Conservation (phyloP, 345 rosid genomes). For the Erucastrum elatum region DNA sequence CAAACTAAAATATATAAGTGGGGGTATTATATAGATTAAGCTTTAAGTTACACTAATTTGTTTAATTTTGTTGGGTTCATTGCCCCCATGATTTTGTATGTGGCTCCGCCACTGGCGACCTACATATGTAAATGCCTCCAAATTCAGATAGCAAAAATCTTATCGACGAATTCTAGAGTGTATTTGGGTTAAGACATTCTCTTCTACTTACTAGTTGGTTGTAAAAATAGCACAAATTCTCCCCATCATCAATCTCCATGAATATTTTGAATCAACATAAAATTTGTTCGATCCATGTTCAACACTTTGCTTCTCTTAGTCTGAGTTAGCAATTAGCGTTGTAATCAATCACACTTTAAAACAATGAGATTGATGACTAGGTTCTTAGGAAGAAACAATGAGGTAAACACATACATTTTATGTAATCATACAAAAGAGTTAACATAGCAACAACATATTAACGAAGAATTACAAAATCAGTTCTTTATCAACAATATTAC, state of each 20-base stretch:
- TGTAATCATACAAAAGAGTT: neutral
- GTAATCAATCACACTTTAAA: neutral
- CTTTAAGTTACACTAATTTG: no score
- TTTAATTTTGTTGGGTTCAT: no score
- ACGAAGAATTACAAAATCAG: neutral
- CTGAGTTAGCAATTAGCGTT: neutral
- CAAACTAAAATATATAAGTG: no score
- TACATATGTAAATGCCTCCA: no score
- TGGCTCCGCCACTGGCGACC: no score
- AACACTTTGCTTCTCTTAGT: neutral
- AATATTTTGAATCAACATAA: neutral
- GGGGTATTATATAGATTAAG: no score
- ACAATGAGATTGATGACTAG: neutral
- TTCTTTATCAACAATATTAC: neutral
- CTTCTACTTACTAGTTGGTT: neutral
- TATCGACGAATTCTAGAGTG: no score
- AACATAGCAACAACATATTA: conserved; percentile 1
- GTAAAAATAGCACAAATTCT: neutral
- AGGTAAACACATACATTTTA: neutral
- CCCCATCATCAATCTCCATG: neutral
- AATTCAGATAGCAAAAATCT: no score
- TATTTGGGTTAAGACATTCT: no score
- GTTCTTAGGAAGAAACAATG: neutral
- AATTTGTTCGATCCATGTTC: neutral
- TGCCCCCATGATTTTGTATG: no score